A percentile compares a stretch with the other conserved stretches of the same genome.
phyloP scores from a whole-genome alignment of 495 filamentous ascomycete species.

The Tetracladium setigerum region DNA sequence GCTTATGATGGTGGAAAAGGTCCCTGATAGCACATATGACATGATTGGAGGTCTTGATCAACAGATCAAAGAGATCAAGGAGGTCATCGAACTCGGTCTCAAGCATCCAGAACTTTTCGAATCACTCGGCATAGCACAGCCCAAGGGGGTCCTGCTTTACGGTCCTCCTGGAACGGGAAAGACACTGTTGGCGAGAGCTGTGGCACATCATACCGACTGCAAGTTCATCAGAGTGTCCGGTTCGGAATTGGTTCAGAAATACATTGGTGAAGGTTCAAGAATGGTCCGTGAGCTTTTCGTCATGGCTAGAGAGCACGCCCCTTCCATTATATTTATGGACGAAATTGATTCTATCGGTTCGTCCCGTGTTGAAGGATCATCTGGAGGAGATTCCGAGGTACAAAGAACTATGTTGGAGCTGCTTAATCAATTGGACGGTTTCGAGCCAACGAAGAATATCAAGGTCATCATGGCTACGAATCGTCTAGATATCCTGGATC shows the following conservation, averaged over 20 bases:
- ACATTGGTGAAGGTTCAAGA: conserved; percentile 94
- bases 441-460: conserved; percentile 99
- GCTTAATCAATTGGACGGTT: conserved; percentile 96
- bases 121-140: conserved; percentile 95
- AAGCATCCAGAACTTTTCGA: conserved; percentile 99
- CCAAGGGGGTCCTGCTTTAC: conserved; percentile 95
- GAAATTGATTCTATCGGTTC: conserved; percentile 99
- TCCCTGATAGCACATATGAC: conserved; percentile 98
- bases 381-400: conserved; percentile 96
- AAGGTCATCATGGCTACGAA: conserved; percentile 99
- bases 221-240: conserved; percentile 97
- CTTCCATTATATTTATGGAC: conserved; percentile 99
- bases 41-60: conserved; percentile 99
- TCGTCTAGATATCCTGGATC: conserved; percentile 93
- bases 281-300: conserved; percentile 99
- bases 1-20: conserved; percentile 99
- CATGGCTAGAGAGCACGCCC: conserved; percentile 97
- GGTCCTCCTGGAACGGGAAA: conserved; percentile 96
- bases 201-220: conserved; percentile 96
- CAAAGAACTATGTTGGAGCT: conserved; percentile 99
- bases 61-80: conserved; percentile 99
- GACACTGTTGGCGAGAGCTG: conserved; percentile 89
- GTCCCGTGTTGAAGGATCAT: conserved; percentile 89
- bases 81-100: conserved; percentile 96
- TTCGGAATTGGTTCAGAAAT: conserved; percentile 96